Conservation (phyloP, 192 early-diverging fungal genomes). For the Coemansia erecta region DNA sequence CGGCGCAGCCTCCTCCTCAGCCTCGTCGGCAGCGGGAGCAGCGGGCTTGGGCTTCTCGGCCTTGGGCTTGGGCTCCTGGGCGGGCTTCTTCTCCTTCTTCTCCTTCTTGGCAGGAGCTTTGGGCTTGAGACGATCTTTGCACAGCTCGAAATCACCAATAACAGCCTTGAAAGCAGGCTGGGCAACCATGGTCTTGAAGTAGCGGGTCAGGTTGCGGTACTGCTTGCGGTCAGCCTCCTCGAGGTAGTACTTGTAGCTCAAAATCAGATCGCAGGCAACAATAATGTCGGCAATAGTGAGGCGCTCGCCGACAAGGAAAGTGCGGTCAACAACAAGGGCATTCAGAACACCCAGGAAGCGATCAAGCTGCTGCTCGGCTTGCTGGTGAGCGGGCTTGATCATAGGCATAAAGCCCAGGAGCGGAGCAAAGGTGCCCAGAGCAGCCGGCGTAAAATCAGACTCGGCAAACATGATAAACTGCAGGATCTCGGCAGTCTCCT, state of each 20-base stretch:
- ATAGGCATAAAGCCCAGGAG: conserved; percentile 45
- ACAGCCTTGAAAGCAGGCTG: conserved; percentile 80
- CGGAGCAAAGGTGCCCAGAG: conserved; percentile 49
- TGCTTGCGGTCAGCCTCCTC: conserved; percentile 75
- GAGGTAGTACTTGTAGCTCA: conserved; percentile 36
- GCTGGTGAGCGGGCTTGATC: conserved; percentile 65
- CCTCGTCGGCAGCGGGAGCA: too few relatives aligned
- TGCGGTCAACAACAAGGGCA: conserved; percentile 76
- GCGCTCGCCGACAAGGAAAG: conserved; percentile 92
- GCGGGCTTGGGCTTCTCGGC: not conserved
- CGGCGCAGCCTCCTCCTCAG: too few relatives aligned
- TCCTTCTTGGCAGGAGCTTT: conserved; percentile 60
- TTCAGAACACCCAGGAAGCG: conserved; percentile 70
- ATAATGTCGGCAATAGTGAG: conserved; percentile 90
- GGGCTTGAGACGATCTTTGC: conserved; percentile 53
- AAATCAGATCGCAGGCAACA: conserved; percentile 54
- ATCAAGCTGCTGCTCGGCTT: conserved; percentile 67
- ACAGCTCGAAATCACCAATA: conserved; percentile 65
- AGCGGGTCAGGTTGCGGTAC: conserved; percentile 87
- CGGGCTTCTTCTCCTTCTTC: conserved; percentile 50
- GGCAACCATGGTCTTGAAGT: conserved; percentile 84
- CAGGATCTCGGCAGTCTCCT: conserved; percentile 63
- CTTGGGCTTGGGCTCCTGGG: conserved; percentile 6
- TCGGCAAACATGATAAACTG: conserved; percentile 65
- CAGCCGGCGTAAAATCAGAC: conserved; percentile 48